phyloP scores from a whole-genome alignment of 768 basidiomycete species.

The Amanita exitialis region DNA sequence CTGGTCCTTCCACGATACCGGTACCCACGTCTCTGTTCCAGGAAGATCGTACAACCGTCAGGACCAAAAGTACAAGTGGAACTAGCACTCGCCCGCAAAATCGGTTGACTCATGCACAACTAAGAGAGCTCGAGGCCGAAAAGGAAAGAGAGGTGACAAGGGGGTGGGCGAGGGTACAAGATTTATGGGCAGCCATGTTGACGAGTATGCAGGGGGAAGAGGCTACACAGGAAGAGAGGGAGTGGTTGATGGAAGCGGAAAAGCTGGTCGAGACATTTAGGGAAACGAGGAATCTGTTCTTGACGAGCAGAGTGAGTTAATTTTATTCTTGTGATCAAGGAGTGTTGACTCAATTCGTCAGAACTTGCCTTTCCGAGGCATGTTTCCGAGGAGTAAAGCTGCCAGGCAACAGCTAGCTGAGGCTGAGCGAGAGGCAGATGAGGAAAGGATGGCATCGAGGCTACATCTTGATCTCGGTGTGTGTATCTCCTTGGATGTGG shows the following conservation, averaged over 20 bases:
- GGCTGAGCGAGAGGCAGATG: slow-evolving; percentile 41
- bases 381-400: slow-evolving; percentile 45
- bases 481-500: slow-evolving; percentile 9
- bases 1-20: slow-evolving; percentile 10
- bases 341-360: slow-evolving; percentile 16
- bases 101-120: slow-evolving; percentile 46
- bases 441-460: slow-evolving; percentile 67
- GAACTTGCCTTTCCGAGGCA: slow-evolving; percentile 50
- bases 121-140: slow-evolving; percentile 52
- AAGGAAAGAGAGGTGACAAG: slow-evolving; percentile 55
- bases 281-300: slow-evolving; percentile 77
- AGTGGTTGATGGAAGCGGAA: slow-evolving; percentile 81
- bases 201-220: slow-evolving; percentile 27
- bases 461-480: slow-evolving; percentile 68
- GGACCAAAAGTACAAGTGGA: slow-evolving; percentile 20
- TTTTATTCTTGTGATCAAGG: not conserved
- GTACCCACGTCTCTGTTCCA: slow-evolving; percentile 48
- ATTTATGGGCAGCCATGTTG: slow-evolving; percentile 52
- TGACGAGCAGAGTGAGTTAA: slow-evolving; percentile 56
- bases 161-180: slow-evolving; percentile 49
- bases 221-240: slow-evolving; percentile 19
- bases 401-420: slow-evolving; percentile 21
- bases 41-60: slow-evolving; percentile 35
- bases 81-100: slow-evolving; percentile 21
- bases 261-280: slow-evolving; percentile 84